Base-by-base conservation (phyloP, 371 early-diverging fungal species). In the Smittium mucronatum region DNA sequence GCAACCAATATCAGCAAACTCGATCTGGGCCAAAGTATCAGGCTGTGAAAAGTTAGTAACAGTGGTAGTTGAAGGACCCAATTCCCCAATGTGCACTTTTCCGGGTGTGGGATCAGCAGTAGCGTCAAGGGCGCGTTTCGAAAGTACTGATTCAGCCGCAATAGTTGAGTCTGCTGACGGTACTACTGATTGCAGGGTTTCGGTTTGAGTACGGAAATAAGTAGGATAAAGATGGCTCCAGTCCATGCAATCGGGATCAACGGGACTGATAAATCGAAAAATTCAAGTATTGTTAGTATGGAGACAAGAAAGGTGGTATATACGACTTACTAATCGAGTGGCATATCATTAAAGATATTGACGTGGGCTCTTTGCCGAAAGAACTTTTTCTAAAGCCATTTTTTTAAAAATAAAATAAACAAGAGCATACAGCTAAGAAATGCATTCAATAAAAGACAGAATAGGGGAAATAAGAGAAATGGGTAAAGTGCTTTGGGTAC, bases 1-100 rank as follows among this genome's bases (percentile, higher is more conserved):
- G 80, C 99, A 99, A 25, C 99, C 99, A 74, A 99, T 89, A 80
- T 99, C 99, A 8, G 97, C 93, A 83, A 98, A 95, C 73, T 94
- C 94, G 25, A 98, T 92, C 65, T 87, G 80, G 64, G 76, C 76
- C 69, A 60, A 36, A 69, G 28, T 68, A 28, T 36, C 28, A 28
- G 11, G 64, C 28, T 32, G 75, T 32, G 21, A 35, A 58, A 0
- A 30, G 71, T 36, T 68, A 73, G 30, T 36, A 79, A 79, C 67
- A 75, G 21, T n/a, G 29, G 34, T 34, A 32, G 30, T 58, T 25
- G 58, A 25, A 58, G 58, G 25, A 58, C 76, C 74, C 68, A 36
- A 8, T n/a, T 69, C 25, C 36, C 67, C 63, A 15, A 36, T 36
- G 25, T 26, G 47, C 57, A 64, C 60, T 17, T 35, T 36, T 60